A percentile compares a stretch with the other conserved stretches of the same genome.
These are phyloP conservation scores for Quambalaria eucalypti DNA, from an alignment of 1,284 basidiomycete genomes.

Conservation along the genomic window DNA sequence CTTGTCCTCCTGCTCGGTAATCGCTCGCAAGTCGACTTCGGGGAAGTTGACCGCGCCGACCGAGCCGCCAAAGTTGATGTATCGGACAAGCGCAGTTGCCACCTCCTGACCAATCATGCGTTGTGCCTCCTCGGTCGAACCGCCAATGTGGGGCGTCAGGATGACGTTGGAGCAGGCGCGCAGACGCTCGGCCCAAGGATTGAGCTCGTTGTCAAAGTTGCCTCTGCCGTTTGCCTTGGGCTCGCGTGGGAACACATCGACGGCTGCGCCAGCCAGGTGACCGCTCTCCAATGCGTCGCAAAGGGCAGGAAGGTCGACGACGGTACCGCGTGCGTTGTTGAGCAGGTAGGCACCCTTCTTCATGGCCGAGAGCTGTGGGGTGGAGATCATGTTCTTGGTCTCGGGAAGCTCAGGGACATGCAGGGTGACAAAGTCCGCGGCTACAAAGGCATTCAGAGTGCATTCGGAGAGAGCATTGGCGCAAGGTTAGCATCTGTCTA, in stretches of 20 bases:
- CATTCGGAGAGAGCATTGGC: neutral
- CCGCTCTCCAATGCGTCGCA: slow-evolving; percentile 70
- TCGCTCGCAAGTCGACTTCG: slow-evolving; percentile 91
- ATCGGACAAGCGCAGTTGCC: slow-evolving; percentile 70
- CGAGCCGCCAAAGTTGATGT: slow-evolving; percentile 81
- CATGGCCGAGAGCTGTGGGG: slow-evolving; percentile 73
- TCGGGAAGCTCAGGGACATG: slow-evolving; percentile 95
- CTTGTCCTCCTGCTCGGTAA: slow-evolving; percentile 62
- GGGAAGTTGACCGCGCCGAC: slow-evolving; percentile 96
- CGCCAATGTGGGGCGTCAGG: slow-evolving; percentile 79
- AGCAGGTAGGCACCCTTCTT: slow-evolving; percentile 90
- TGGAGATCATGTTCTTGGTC: slow-evolving; percentile 86
- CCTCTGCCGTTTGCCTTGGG: slow-evolving; percentile 81
- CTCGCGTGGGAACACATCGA: slow-evolving; percentile 91
- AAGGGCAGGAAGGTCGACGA: slow-evolving; percentile 88
- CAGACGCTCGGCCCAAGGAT: slow-evolving; percentile 36
- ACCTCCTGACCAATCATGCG: slow-evolving; percentile 96
- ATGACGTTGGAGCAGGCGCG: slow-evolving; percentile 37
- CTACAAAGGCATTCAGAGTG: too few relatives aligned
- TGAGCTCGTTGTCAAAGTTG: slow-evolving; percentile 52
- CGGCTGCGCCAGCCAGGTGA: slow-evolving; percentile 82
- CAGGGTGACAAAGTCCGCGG: slow-evolving; percentile 84
- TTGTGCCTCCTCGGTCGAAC: slow-evolving; percentile 97
- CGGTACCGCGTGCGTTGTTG: slow-evolving; percentile 92
- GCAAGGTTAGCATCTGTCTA: neutral